Evolutionary conservation across 2,329 filamentous ascomycete species (phyloP).

Genomic region (Venturia effusa): DNA sequence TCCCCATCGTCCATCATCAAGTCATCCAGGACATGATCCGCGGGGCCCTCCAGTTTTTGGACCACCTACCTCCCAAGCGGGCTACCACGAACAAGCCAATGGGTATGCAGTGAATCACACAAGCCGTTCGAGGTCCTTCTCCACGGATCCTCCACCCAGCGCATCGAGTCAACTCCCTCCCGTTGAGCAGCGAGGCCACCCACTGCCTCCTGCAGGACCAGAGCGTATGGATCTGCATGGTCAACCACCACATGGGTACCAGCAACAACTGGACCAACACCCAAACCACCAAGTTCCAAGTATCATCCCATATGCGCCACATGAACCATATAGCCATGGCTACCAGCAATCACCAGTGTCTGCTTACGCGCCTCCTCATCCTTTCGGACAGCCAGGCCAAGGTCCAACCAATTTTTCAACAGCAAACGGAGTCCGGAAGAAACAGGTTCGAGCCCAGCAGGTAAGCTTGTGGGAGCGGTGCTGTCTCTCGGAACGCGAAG

Average conservation of each 20-base stretch:
- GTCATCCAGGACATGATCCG: constrained; percentile 3
- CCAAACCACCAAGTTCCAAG: constrained; percentile 3
- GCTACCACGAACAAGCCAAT: constrained; percentile 2
- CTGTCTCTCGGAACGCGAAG: not conserved
- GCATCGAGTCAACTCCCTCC: not conserved
- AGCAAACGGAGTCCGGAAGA: not conserved
- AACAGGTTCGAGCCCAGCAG: constrained; percentile 9
- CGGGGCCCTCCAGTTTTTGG: not conserved
- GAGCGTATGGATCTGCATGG: not conserved
- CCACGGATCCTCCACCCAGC: not conserved
- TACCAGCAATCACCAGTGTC: constrained; percentile 1
- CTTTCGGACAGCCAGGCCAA: not conserved
- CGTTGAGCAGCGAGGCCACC: not conserved
- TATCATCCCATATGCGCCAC: constrained; percentile 4
- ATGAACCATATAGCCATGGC: constrained; percentile 6
- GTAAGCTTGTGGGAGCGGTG: not conserved
- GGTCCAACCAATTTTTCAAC: not conserved
- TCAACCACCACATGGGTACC: not conserved
- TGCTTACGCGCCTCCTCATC: not conserved
- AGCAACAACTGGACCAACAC: constrained; percentile 7
- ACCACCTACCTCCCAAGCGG: constrained; percentile 2
- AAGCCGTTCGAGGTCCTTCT: constrained; percentile 5
- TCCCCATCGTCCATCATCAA: not conserved
- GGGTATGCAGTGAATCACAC: constrained; percentile 7
- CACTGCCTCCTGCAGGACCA: not conserved